Evolutionary conservation across 73 alveolate species (phyloP).

Genomic region (Breviolum minutum): DNA sequence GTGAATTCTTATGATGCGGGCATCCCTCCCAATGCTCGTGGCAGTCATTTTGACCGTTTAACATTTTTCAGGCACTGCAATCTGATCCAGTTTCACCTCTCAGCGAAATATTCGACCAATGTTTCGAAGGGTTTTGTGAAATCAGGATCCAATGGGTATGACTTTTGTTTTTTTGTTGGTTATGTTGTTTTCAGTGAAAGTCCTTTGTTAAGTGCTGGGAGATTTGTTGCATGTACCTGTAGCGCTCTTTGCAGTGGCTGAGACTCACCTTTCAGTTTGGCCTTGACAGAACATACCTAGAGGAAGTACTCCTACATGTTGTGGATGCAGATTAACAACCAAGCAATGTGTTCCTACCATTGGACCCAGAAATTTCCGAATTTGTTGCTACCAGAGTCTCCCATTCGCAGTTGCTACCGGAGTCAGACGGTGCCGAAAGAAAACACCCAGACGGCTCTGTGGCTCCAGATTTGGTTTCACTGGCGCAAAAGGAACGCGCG

Average conservation of each 20-base stretch:
- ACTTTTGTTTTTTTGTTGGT: not conserved
- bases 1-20: too few relatives aligned
- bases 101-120: not conserved
- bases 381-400: not conserved
- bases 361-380: not conserved
- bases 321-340: not conserved
- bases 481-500: not conserved
- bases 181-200: not conserved
- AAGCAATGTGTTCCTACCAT: not conserved
- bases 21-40: not conserved
- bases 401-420: too few relatives aligned
- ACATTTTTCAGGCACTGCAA: not conserved
- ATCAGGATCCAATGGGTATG: too few relatives aligned
- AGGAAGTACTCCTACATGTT: not conserved
- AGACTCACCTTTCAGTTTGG: not conserved
- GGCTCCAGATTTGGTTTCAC: not conserved
- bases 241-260: constrained; percentile 7
- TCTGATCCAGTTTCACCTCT: not conserved
- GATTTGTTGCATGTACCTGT: constrained; percentile 25
- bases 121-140: not conserved
- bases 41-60: not conserved
- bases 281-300: not conserved
- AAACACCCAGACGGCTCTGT: not conserved
- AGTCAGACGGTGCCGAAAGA: too few relatives aligned
- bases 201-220: not conserved